Base-by-base conservation (phyloP, 1,284 basidiomycete genomes). In the Melampsora americana region DNA sequence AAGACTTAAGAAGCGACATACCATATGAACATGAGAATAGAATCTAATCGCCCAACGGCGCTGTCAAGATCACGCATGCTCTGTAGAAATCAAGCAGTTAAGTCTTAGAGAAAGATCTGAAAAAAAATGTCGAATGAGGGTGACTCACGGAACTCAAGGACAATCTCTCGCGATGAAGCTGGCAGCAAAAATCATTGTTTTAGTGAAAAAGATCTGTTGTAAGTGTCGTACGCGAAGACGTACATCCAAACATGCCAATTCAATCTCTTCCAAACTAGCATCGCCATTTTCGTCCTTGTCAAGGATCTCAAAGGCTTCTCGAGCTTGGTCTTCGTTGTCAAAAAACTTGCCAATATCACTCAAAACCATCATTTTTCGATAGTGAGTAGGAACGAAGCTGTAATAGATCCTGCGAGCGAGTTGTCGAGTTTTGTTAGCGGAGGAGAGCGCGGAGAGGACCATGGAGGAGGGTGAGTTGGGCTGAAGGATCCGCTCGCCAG, bases 41-140 rank as follows among this genome's bases (percentile, higher is more conserved):
- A 77, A 73, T 82, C 81, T 46, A 82, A 78, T 65, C 91, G 86
- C 30, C 90, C 89, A 39, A 94, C 92, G 5, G 92, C 93, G 77
- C 91, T 92, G 83, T 96, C 93, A 70, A 95, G 85, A 82, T 95
- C 93, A 53, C 89, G 87, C 92, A 97, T 93, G 14, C 90, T 92
- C 71, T 74, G 18, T 5, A 20, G 14, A 20, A 20, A 66, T 16
- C 20, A 23, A 32, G 23, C 44, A 11, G 30, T 72, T 18, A 64
- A 28, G 14, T 48, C 16, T 32, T 44, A 20, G 20, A 53, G n/a
- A n/a, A n/a, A n/a, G n/a, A n/a, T n/a, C n/a, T n/a, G n/a, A 56
- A 42, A 30, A 32, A 35, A 50, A 23, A 32, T 12, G n/a, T 26
- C 20, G 9, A 53, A 53, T 9, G 26, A 16, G n/a, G 26, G 46